phyloP scores from a whole-genome alignment of 2,329 filamentous ascomycete species.

The Tricladium varicosporioides region DNA sequence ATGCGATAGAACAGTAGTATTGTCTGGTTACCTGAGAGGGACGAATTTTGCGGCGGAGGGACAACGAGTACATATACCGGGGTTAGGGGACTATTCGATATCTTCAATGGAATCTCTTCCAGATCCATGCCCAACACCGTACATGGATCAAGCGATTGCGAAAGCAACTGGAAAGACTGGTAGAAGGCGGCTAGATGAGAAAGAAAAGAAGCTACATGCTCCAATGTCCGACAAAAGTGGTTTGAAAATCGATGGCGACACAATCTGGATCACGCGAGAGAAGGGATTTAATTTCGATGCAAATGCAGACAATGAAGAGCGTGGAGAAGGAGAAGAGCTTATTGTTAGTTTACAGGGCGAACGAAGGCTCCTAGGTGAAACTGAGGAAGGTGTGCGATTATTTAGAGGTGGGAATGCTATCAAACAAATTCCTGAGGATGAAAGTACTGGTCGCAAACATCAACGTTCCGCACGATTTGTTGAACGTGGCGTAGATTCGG shows the following conservation, averaged over 20 bases:
- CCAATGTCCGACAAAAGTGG: constrained; percentile 98
- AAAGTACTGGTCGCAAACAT: constrained; percentile 61
- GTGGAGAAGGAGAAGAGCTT: constrained; percentile 92
- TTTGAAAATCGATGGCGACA: constrained; percentile 93
- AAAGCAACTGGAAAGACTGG: constrained; percentile 82
- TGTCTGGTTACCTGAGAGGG: constrained; percentile 91
- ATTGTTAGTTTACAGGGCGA: constrained; percentile 87
- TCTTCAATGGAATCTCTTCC: constrained; percentile 82
- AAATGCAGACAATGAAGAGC: constrained; percentile 63
- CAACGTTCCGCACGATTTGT: constrained; percentile 57
- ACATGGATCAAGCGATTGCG: constrained; percentile 81
- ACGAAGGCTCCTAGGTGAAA: constrained; percentile 77
- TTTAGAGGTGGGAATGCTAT: constrained; percentile 77
- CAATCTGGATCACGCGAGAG: constrained; percentile 79
- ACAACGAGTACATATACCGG: constrained; percentile 87
- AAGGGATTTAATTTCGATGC: constrained; percentile 74
- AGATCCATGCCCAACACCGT: constrained; percentile 92
- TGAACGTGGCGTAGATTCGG: constrained; percentile 56
- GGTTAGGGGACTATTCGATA: constrained; percentile 84
- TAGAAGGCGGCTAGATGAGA: constrained; percentile 82
- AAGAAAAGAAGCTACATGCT: constrained; percentile 93
- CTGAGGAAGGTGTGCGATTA: constrained; percentile 77
- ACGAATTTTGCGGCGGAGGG: constrained; percentile 88
- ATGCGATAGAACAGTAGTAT: constrained; percentile 84
- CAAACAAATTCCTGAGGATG: constrained; percentile 54